These are phyloP conservation scores for Eremothecium gossypii DNA, from an alignment of 1,139 yeast species.

Conservation along the genomic window DNA sequence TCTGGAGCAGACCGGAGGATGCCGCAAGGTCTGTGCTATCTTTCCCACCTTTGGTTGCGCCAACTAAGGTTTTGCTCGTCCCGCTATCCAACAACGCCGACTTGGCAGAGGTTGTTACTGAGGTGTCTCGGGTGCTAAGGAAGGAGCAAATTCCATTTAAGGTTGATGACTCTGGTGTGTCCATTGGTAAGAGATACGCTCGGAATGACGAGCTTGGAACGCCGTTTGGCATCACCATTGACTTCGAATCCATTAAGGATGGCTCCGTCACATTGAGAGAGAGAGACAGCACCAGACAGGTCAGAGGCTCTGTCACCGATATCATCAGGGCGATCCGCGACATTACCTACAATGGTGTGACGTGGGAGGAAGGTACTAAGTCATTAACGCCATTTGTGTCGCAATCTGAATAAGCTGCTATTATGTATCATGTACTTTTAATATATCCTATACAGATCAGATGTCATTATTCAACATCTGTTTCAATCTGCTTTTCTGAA, in stretches of 20 bases:
- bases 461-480: background rate
- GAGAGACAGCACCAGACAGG: slow-evolving; percentile 95
- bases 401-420: slow-evolving; percentile 30
- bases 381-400: slow-evolving; percentile 54
- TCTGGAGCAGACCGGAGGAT: slow-evolving; percentile 93
- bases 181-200: slow-evolving; percentile 97
- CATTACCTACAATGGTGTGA: slow-evolving; percentile 61
- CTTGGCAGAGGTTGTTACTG: slow-evolving; percentile 65
- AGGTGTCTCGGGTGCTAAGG: slow-evolving; percentile 63
- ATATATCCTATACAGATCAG: background rate
- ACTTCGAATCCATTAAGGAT: slow-evolving; percentile 88
- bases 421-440: background rate
- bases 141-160: slow-evolving; percentile 83
- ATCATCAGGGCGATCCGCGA: slow-evolving; percentile 70
- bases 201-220: slow-evolving; percentile 99
- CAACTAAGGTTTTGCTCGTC: slow-evolving; percentile 91
- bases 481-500: background rate
- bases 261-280: slow-evolving; percentile 92
- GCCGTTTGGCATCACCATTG: slow-evolving; percentile 97
- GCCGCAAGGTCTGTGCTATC: slow-evolving; percentile 85
- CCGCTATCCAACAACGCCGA: slow-evolving; percentile 85
- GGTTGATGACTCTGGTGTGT: slow-evolving; percentile 94
- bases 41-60: slow-evolving; percentile 93
- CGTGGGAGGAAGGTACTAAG: slow-evolving; percentile 84
- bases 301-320: slow-evolving; percentile 79